Conservation (phyloP, 257 asterid genomes). For the Solanum gracilifrons region DNA sequence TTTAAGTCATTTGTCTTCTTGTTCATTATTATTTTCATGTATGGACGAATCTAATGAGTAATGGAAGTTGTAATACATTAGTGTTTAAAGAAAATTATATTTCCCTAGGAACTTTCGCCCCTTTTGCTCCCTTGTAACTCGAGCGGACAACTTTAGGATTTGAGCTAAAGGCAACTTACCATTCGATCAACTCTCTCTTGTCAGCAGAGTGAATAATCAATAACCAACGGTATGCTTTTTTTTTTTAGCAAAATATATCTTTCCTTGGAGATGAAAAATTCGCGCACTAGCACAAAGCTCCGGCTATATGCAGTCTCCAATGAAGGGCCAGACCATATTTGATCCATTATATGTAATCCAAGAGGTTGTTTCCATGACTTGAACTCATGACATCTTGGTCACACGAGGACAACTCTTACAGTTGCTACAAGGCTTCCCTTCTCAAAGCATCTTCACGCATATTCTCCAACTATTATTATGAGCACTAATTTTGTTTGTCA, state of each 20-base stretch:
- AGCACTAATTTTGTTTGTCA: not conserved
- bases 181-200: not conserved
- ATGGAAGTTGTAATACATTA: not conserved
- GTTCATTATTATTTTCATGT: not conserved
- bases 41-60: not conserved
- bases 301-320: not conserved
- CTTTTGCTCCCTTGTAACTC: not conserved
- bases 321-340: not conserved
- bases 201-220: not conserved
- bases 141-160: not conserved
- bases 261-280: not conserved
- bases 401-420: not conserved
- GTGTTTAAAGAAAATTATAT: not conserved
- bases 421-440: not conserved
- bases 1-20: not conserved
- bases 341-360: not conserved
- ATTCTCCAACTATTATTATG: not conserved
- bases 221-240: not conserved
- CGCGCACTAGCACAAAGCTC: not conserved
- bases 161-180: not conserved
- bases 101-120: too few species aligned
- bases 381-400: not conserved
- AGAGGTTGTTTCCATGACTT: not conserved
- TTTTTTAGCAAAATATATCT: not conserved
- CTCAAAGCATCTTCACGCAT: not conserved